These are phyloP conservation scores for Blastobotrys ciferrii DNA, from an alignment of 1,139 yeast genomes.

Conservation along the genomic window DNA sequence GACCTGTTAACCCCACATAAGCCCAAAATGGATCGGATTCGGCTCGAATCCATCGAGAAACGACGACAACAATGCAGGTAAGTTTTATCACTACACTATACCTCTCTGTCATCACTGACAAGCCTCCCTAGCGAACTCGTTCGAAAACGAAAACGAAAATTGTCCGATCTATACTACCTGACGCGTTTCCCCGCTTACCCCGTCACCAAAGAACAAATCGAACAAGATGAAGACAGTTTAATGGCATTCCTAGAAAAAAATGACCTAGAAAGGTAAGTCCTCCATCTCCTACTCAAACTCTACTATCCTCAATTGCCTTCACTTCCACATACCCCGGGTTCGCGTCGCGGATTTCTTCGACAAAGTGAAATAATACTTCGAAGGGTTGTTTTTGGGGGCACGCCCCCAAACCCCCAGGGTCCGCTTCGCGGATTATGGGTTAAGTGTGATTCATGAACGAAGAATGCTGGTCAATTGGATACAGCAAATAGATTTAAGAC, in stretches of 20 bases:
- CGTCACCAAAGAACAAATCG: constrained; percentile 38
- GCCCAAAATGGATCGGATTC: constrained; percentile 41
- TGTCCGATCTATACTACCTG: constrained; percentile 55
- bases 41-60: constrained; percentile 46
- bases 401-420: no score
- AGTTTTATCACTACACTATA: no score
- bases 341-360: no score
- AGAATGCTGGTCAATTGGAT: no score
- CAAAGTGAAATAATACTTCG: no score
- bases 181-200: constrained; percentile 47
- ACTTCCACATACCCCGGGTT: no score
- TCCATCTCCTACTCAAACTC: no score
- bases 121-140: constrained; percentile 36
- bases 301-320: no score
- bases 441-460: no score
- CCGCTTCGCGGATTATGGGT: no score
- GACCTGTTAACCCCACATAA: background rate
- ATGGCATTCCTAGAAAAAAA: constrained; percentile 46
- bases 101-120: background rate
- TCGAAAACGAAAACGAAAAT: constrained; percentile 49
- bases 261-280: constrained; percentile 43
- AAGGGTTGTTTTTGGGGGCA: no score
- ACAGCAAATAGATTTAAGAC: no score
- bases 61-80: constrained; percentile 42
- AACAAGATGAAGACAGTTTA: constrained; percentile 41